Conservation (phyloP, 2,329 filamentous ascomycete genomes). For the Pseudopithomyces maydicus region DNA sequence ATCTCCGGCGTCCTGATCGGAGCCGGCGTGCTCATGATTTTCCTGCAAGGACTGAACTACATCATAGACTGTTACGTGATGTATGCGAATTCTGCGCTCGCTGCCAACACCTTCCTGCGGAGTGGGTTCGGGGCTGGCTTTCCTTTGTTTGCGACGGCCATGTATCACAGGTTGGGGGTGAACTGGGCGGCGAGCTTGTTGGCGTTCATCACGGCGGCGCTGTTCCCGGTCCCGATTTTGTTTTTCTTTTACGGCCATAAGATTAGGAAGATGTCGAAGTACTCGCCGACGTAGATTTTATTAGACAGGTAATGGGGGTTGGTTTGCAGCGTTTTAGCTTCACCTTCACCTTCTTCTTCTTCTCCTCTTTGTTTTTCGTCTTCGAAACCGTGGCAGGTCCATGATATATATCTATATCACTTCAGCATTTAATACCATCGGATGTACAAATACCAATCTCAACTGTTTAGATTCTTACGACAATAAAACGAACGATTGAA, state of each 20-base stretch:
- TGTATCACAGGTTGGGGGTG: conserved; percentile 14
- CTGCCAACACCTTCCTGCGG: conserved; percentile 27
- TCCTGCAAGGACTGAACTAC: conserved; percentile 52
- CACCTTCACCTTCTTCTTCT: neutral
- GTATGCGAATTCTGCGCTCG: conserved; percentile 36
- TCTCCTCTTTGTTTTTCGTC: too few relatives aligned
- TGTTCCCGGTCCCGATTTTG: conserved; percentile 6
- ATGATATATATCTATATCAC: too few relatives aligned
- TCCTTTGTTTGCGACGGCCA: conserved; percentile 21
- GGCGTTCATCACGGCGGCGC: conserved; percentile 4
- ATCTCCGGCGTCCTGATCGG: conserved; percentile 50
- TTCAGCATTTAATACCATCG: too few relatives aligned
- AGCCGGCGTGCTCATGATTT: conserved; percentile 51
- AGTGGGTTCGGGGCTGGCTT: conserved; percentile 25
- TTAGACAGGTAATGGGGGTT: neutral
- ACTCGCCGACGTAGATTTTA: neutral
- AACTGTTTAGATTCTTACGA: too few relatives aligned
- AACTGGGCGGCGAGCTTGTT: conserved; percentile 4
- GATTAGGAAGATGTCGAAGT: conserved; percentile 6
- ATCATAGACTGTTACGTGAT: conserved; percentile 52
- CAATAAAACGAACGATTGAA: too few relatives aligned
- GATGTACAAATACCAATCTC: too few relatives aligned
- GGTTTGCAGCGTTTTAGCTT: neutral
- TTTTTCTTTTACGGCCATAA: conserved; percentile 8
- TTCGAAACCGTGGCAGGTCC: too few relatives aligned